phyloP scores from a whole-genome alignment of 2,329 filamentous ascomycete genomes.

The Fusarium sterilihyphosum region DNA sequence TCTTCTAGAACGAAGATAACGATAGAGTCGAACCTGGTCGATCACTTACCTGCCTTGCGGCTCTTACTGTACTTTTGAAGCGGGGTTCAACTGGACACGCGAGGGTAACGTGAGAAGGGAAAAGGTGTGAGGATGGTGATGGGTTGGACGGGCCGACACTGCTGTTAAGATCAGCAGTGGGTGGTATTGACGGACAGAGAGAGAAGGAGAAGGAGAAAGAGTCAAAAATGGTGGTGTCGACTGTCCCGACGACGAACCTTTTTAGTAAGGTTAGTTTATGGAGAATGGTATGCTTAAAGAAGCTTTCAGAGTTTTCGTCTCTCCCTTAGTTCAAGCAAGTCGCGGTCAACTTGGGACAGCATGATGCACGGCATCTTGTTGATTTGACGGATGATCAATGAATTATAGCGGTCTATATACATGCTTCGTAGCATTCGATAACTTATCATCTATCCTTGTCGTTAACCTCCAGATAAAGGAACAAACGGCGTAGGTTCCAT shows the following conservation, averaged over 20 bases:
- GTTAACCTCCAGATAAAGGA: background rate
- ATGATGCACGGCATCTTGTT: constrained; percentile 3
- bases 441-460: background rate
- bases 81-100: constrained; percentile 6
- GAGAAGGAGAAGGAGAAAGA: background rate
- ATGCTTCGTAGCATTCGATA: background rate
- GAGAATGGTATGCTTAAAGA: constrained; percentile 32
- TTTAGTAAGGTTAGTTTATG: constrained; percentile 33
- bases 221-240: constrained; percentile 20
- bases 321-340: background rate
- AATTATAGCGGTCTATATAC: constrained; percentile 5
- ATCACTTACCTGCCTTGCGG: constrained; percentile 29
- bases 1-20: constrained; percentile 29
- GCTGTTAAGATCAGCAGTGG: constrained; percentile 14
- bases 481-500: background rate
- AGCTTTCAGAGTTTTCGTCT: constrained; percentile 20
- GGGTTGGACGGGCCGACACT: constrained; percentile 33
- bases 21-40: background rate
- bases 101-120: background rate
- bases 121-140: constrained; percentile 23
- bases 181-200: constrained; percentile 1
- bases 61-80: constrained; percentile 17
- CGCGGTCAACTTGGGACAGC: background rate
- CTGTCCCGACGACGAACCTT: constrained; percentile 13
- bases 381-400: background rate